Evolutionary conservation across 164 flowering plant genomes (phyloP).

Genomic region (Chimonanthus salicifolius): DNA sequence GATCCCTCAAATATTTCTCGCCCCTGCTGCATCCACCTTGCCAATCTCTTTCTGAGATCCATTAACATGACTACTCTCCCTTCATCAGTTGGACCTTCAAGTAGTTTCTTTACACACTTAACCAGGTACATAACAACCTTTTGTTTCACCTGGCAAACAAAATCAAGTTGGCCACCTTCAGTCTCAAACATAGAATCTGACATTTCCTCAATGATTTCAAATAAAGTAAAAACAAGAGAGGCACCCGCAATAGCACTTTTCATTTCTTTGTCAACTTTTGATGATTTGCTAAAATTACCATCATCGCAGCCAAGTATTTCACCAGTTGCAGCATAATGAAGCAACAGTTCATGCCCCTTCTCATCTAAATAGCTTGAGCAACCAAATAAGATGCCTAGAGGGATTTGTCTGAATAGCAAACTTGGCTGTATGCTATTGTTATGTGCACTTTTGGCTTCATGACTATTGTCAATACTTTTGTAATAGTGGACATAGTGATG

Average conservation of each 20-base stretch:
- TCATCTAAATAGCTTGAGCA: conserved; percentile 24
- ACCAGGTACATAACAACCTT: conserved; percentile 38
- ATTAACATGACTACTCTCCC: conserved; percentile 18
- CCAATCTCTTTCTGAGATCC: conserved; percentile 42
- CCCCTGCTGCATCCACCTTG: conserved; percentile 48
- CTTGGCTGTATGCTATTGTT: conserved; percentile 15
- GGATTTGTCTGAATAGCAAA: conserved; percentile 37
- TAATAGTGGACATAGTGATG: conserved; percentile 16
- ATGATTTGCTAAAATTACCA: not conserved
- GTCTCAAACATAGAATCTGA: conserved; percentile 31
- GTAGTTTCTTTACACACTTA: conserved; percentile 42
- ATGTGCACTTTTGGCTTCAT: conserved; percentile 7
- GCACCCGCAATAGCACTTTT: conserved; percentile 42
- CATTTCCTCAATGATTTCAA: conserved; percentile 47
- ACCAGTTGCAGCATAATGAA: conserved; percentile 67
- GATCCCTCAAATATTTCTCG: conserved; percentile 22
- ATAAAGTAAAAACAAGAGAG: conserved; percentile 42
- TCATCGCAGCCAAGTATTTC: conserved; percentile 12
- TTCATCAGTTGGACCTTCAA: conserved; percentile 16
- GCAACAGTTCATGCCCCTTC: conserved; percentile 41
- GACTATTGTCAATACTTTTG: conserved; percentile 7
- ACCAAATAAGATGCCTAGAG: conserved; percentile 55
- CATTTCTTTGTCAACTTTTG: conserved; percentile 13
- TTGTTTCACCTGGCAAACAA: conserved; percentile 33
- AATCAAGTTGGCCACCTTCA: conserved; percentile 35